A percentile compares a stretch with the other conserved stretches of the same genome.
phyloP scores from a whole-genome alignment of 768 basidiomycete species.

The Hericium rajendrae region DNA sequence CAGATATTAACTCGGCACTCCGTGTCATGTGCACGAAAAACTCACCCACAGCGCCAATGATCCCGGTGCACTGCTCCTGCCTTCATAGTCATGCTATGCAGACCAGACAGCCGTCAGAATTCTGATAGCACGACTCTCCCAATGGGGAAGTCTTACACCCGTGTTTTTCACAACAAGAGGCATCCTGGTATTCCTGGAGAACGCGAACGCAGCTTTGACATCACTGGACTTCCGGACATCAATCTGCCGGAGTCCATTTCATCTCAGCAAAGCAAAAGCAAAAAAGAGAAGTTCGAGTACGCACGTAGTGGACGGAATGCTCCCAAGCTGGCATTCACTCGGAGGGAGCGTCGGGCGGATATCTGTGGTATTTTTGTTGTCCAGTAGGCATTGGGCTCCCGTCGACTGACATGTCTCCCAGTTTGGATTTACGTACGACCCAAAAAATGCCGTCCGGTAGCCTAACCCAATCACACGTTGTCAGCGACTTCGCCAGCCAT shows the following conservation, averaged over 20 bases:
- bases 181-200: slow-evolving; percentile 17
- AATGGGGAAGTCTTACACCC: slow-evolving; percentile 5
- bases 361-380: too few species aligned
- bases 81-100: slow-evolving; percentile 23
- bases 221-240: slow-evolving; percentile 16
- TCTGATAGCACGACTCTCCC: not conserved
- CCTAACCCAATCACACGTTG: not conserved
- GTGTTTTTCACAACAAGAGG: slow-evolving; percentile 24
- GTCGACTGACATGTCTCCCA: too few species aligned
- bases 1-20: not conserved
- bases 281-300: too few species aligned
- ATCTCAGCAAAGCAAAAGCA: too few species aligned
- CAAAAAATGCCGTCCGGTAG: too few species aligned
- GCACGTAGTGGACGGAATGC: too few species aligned
- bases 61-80: slow-evolving; percentile 18
- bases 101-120: not conserved
- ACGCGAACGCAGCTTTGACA: slow-evolving; percentile 19
- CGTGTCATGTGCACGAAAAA: not conserved
- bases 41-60: slow-evolving; percentile 21
- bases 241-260: slow-evolving; percentile 14
- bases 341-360: too few species aligned
- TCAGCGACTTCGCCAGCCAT: not conserved
- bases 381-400: too few species aligned
- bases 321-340: too few species aligned
- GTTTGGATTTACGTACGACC: too few species aligned